Base-by-base conservation (phyloP, 306 rosid species). In the Prunus mume region DNA sequence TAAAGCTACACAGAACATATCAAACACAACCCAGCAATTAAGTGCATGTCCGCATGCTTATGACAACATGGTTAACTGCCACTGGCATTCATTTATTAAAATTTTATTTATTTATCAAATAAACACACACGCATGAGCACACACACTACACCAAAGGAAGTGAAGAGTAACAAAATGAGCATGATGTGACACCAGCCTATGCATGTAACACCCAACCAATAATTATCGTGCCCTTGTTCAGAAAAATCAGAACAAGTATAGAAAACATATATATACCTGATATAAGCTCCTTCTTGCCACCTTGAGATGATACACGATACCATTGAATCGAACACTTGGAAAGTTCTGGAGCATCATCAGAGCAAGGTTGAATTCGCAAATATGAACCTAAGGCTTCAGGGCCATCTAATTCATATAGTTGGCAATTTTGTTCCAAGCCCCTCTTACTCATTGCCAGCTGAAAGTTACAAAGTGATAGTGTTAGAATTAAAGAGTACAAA, bases 381-480 rank as follows among this genome's bases (percentile, higher is more conserved):
- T 76, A 93, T 66, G 98, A 93, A 79, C 97, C 97, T 79, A 93
- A 83, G n/a, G 76, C 82, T 81, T 93, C 98, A 54, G 83, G 52
- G 68, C 98, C 98, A 76, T 91, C 98, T 78, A 93, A 68, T 69
- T 89, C 93, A 73, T 80, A 93, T 38, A 83, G 78, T 71, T 79
- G 80, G 69, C 81, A 80, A 71, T 57, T 83, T 61, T 84, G 80
- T 66, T 84, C 97, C 82, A 79, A 69, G 63, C 86, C 90, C 60
- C 79, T 87, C 90, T 88, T 89, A 66, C 85, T 84, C 60, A 86
- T 83, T 81, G 89, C 81, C 77, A 93, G 70, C 98, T 93, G 88
- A 47, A 85, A 66, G 67, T 30, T 32, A 18, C 68, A 80, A 63
- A 25, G 6, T 65, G 60, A 41, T 62, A 58, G 63, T 12, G 22